Conservation (phyloP, 352 stramenopile genomes). For the Pythium chondricola region DNA sequence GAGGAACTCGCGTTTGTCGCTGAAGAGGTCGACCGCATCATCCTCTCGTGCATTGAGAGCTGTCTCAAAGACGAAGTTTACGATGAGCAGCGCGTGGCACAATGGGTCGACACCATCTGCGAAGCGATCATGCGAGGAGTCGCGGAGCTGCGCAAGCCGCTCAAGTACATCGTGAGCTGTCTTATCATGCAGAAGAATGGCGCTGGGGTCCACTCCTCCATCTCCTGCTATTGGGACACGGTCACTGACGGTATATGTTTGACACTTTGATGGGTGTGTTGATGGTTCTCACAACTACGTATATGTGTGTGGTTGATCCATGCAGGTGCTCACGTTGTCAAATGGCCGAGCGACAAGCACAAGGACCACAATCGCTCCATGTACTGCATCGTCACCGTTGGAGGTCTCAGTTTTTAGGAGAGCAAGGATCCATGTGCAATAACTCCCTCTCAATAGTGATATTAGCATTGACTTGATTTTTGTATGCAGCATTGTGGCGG, state of each 20-base stretch:
- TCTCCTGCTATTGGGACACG: conserved; percentile 90
- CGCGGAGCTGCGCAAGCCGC: conserved; percentile 84
- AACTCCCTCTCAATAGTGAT: not conserved
- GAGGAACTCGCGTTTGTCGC: conserved; percentile 89
- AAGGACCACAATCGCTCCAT: conserved; percentile 88
- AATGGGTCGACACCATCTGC: conserved; percentile 91
- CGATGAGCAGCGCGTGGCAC: conserved; percentile 76
- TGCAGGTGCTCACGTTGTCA: conserved; percentile 71
- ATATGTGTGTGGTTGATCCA: too few relatives aligned
- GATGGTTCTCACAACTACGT: not conserved
- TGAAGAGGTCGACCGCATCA: conserved; percentile 88
- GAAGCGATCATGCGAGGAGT: conserved; percentile 85
- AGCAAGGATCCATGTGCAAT: not conserved
- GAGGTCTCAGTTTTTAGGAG: conserved; percentile 70
- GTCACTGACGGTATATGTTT: conserved; percentile 77
- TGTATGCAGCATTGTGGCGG: conserved; percentile 3
- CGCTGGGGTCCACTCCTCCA: conserved; percentile 81
- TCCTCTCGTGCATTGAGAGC: conserved; percentile 70
- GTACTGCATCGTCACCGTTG: conserved; percentile 87
- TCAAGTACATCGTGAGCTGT: conserved; percentile 91
- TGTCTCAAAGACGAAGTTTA: conserved; percentile 87
- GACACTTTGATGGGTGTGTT: not conserved
- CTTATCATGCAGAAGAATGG: conserved; percentile 94
- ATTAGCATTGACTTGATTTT: conserved; percentile 3
- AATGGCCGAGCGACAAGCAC: conserved; percentile 87